Conservation (phyloP, 2,329 filamentous ascomycete genomes). For the Talaromyces sp. region DNA sequence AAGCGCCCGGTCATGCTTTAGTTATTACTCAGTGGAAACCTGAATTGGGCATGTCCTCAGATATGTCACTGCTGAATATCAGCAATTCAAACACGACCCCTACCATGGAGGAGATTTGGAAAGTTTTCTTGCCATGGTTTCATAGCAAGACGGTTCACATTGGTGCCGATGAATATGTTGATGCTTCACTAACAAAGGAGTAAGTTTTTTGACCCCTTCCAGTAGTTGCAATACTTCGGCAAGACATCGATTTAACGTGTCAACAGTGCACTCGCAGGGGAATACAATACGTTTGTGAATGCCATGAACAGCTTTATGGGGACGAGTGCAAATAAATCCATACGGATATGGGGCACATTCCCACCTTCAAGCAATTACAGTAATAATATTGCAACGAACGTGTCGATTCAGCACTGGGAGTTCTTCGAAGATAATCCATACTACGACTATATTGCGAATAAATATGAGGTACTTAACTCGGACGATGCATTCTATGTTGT, state of each 20-base stretch:
- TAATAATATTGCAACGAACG: slow-evolving; percentile 42
- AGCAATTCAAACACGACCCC: slow-evolving; percentile 51
- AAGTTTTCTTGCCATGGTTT: slow-evolving; percentile 55
- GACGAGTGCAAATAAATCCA: slow-evolving; percentile 37
- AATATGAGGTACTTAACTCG: slow-evolving; percentile 51
- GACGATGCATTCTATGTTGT: slow-evolving; percentile 52
- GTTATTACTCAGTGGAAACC: slow-evolving; percentile 56
- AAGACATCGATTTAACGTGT: background rate
- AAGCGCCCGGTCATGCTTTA: slow-evolving; percentile 54
- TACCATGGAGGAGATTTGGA: slow-evolving; percentile 50
- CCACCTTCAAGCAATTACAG: slow-evolving; percentile 35
- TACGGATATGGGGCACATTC: slow-evolving; percentile 55
- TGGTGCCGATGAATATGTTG: slow-evolving; percentile 55
- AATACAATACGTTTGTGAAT: slow-evolving; percentile 55
- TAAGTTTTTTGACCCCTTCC: background rate
- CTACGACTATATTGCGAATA: slow-evolving; percentile 47
- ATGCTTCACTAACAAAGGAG: slow-evolving; percentile 16
- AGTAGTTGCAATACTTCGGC: background rate
- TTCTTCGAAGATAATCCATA: slow-evolving; percentile 50
- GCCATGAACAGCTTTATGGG: slow-evolving; percentile 47
- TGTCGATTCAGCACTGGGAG: slow-evolving; percentile 55
- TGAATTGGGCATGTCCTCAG: slow-evolving; percentile 45
- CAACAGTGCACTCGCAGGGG: slow-evolving; percentile 38
- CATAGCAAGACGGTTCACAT: slow-evolving; percentile 55
- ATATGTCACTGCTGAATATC: slow-evolving; percentile 52